Conservation (phyloP, 1,284 basidiomycete genomes). For the Leccinum pachyderme region DNA sequence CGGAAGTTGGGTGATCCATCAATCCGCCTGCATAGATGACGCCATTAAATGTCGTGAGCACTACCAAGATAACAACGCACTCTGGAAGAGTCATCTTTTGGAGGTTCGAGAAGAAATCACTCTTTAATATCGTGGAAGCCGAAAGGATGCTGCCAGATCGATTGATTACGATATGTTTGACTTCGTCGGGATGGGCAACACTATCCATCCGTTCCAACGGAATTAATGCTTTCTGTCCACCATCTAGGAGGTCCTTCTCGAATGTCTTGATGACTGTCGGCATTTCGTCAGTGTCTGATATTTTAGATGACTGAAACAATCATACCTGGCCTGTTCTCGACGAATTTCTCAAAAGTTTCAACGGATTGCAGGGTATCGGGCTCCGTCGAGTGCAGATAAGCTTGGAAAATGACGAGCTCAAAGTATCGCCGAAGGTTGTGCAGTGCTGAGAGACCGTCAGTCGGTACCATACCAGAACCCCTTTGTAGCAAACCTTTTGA, state of each 20-base stretch:
- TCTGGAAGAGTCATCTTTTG: slow-evolving; percentile 96
- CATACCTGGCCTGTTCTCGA: slow-evolving; percentile 77
- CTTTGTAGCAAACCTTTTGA: slow-evolving; percentile 59
- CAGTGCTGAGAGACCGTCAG: slow-evolving; percentile 50
- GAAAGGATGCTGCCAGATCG: slow-evolving; percentile 88
- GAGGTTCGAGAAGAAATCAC: slow-evolving; percentile 92
- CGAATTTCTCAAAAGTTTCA: slow-evolving; percentile 78
- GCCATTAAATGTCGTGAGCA: slow-evolving; percentile 1
- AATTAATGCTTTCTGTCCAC: slow-evolving; percentile 78
- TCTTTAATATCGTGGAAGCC: slow-evolving; percentile 94
- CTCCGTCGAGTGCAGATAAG: slow-evolving; percentile 85
- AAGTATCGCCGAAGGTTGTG: slow-evolving; percentile 87
- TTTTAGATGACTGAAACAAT: not conserved
- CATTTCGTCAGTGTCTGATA: not conserved
- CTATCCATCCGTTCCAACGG: slow-evolving; percentile 83
- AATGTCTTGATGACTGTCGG: slow-evolving; percentile 88
- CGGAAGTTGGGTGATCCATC: slow-evolving; percentile 94
- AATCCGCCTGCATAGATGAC: slow-evolving; percentile 61
- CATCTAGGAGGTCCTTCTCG: slow-evolving; percentile 84
- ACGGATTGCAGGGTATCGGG: slow-evolving; percentile 80
- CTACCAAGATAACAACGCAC: slow-evolving; percentile 43
- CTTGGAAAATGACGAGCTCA: slow-evolving; percentile 90
- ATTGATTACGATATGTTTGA: slow-evolving; percentile 79
- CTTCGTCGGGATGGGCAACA: slow-evolving; percentile 87
- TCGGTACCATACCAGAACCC: not conserved